phyloP scores from a whole-genome alignment of 169 alveolate species.

The Plasmodium sp. region DNA sequence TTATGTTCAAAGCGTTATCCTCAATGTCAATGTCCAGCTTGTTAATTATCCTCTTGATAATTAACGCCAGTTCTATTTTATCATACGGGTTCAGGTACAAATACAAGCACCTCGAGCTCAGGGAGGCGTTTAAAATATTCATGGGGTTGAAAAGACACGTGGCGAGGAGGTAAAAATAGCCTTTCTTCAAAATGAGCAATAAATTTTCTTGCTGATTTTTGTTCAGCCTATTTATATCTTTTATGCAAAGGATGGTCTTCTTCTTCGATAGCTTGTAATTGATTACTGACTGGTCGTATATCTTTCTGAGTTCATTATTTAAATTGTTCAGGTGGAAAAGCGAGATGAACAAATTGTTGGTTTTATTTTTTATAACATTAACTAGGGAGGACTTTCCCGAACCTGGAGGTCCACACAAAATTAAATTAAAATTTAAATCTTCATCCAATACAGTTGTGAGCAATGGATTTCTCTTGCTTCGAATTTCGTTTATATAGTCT shows the following conservation, averaged over 20 bases:
- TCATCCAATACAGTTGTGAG: slow-evolving; percentile 36
- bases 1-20: slow-evolving; percentile 39
- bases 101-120: slow-evolving; percentile 49
- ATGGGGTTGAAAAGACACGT: slow-evolving; percentile 57
- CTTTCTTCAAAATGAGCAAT: slow-evolving; percentile 40
- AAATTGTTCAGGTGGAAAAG: slow-evolving; percentile 65
- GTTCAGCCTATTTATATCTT: slow-evolving; percentile 70
- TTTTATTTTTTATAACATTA: slow-evolving; percentile 76
- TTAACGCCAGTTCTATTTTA: slow-evolving; percentile 47
- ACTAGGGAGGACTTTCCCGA: slow-evolving; percentile 84
- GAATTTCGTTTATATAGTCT: slow-evolving; percentile 56
- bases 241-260: slow-evolving; percentile 44
- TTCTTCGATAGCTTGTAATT: slow-evolving; percentile 49
- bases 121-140: slow-evolving; percentile 59
- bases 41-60: slow-evolving; percentile 41
- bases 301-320: slow-evolving; percentile 40
- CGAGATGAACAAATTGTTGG: slow-evolving; percentile 33
- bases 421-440: slow-evolving; percentile 72
- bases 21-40: slow-evolving; percentile 38
- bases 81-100: slow-evolving; percentile 47
- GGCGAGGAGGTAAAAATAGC: slow-evolving; percentile 42
- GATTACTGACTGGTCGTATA: slow-evolving; percentile 45
- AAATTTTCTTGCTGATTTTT: slow-evolving; percentile 68
- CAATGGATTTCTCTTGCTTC: slow-evolving; percentile 50
- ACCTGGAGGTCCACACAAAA: slow-evolving; percentile 86